Conservation (phyloP, 441 rosid genomes). For the Gossypium gossypioides region DNA sequence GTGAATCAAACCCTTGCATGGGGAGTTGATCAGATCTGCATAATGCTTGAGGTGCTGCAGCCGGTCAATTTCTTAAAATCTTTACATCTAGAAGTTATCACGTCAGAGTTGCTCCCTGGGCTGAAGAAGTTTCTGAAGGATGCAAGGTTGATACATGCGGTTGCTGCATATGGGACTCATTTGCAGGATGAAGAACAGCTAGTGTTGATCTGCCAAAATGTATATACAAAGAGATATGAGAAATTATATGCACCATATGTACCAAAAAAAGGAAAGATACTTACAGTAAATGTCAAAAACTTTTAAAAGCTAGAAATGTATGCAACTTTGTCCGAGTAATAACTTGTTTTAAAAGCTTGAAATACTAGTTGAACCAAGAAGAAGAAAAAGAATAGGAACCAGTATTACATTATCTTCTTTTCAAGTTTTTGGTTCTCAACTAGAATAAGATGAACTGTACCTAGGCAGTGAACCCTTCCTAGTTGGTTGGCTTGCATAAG, state of each 20-base stretch:
- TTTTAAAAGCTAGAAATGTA: background rate
- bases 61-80: constrained; percentile 1
- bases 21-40: background rate
- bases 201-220: constrained; percentile 49
- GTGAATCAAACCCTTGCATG: background rate
- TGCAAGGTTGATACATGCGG: constrained; percentile 36
- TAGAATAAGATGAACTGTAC: constrained; percentile 27
- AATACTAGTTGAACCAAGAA: background rate
- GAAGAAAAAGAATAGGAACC: background rate
- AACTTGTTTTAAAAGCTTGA: background rate
- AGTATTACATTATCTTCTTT: background rate
- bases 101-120: constrained; percentile 43
- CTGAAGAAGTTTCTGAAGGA: constrained; percentile 50
- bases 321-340: background rate
- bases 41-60: background rate
- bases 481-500: constrained; percentile 64
- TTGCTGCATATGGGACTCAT: constrained; percentile 33
- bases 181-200: constrained; percentile 60
- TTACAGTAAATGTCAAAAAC: background rate
- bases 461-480: constrained; percentile 59
- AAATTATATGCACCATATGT: background rate
- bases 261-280: background rate
- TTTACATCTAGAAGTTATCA: constrained; percentile 16
- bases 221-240: background rate
- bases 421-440: background rate